These are phyloP conservation scores for Cercospora zeina DNA, from an alignment of 2,329 filamentous ascomycete species.

Conservation along the genomic window DNA sequence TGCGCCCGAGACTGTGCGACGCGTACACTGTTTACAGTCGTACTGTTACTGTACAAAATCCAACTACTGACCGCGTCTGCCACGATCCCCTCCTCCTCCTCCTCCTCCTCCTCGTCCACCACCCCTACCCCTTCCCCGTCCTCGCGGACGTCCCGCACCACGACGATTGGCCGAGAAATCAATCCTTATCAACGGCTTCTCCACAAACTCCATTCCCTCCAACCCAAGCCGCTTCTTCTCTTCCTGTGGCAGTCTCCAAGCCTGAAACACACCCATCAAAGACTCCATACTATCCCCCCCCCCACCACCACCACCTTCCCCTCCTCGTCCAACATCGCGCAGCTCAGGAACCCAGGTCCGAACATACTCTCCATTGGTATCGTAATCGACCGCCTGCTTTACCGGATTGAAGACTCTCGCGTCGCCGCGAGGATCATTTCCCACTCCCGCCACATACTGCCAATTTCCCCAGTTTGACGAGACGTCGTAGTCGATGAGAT, in stretches of 20 bases:
- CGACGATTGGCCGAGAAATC: conserved; percentile 59
- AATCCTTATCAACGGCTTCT: conserved; percentile 65
- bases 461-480: conserved; percentile 52
- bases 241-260: conserved; percentile 63
- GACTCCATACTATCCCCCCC: conserved; percentile 36
- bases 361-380: conserved; percentile 67
- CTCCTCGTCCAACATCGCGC: conserved; percentile 47
- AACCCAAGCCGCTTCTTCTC: conserved; percentile 61
- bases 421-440: conserved; percentile 73
- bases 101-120: conserved; percentile 24
- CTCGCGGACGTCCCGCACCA: conserved; percentile 41
- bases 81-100: conserved; percentile 17
- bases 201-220: conserved; percentile 62
- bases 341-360: conserved; percentile 73
- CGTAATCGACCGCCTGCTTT: conserved; percentile 78
- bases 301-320: background rate
- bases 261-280: conserved; percentile 65
- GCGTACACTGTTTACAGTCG: background rate
- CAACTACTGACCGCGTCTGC: conserved; percentile 14
- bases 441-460: conserved; percentile 78
- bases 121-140: conserved; percentile 39
- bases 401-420: conserved; percentile 78
- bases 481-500: conserved; percentile 74
- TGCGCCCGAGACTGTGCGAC: background rate
- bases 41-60: background rate